Base-by-base conservation (phyloP, 108 stramenopile species). In the Cylindrotheca fusiformis region DNA sequence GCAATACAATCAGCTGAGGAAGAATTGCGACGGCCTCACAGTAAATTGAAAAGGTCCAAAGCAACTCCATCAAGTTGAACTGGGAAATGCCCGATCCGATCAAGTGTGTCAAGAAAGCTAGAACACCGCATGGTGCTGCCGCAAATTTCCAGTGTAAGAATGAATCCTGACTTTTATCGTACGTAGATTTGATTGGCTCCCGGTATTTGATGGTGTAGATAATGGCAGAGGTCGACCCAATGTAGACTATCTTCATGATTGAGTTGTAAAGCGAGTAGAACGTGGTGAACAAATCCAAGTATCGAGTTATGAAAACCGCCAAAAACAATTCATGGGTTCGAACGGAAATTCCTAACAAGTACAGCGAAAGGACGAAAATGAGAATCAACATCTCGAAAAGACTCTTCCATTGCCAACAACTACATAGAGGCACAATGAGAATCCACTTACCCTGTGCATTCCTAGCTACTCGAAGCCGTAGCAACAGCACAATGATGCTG, bases 301-400 rank as follows among this genome's bases (percentile, higher is more conserved):
- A 95, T 3, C 94, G 90, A 3, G 95, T 92, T 5, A 97, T 58
- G 67, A 99, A 99, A 31, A 99, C 98, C 18, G 92, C 65, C 47
- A 99, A 81, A 79, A 96, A 99, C 25, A 99, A 91, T 69, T 98
- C 98, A 63, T 99, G 98, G 48, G 99, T 97, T 64, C 97, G 96
- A 6, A 98, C 82, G 30, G 97, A 97, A 54, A 99, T 95, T 18
- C 98, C 96, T 83, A 58, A 45, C 5, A 31, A 56, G 27, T 14
- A 18, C 10, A 22, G 12, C 12, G 12, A 10, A 52, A 5, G 48
- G 10, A 56, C 10, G 28, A 27, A 25, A 56, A 30, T 14, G 12
- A 56, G 24, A 31, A 12, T 12, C 10, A 8, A 29, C 14, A 20
- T 56, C 14, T 30, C 27, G 28, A n/a, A n/a, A n/a, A n/a, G n/a